These are phyloP conservation scores for Pythium sp. DNA, from an alignment of 352 stramenopile species.

Conservation along the genomic window DNA sequence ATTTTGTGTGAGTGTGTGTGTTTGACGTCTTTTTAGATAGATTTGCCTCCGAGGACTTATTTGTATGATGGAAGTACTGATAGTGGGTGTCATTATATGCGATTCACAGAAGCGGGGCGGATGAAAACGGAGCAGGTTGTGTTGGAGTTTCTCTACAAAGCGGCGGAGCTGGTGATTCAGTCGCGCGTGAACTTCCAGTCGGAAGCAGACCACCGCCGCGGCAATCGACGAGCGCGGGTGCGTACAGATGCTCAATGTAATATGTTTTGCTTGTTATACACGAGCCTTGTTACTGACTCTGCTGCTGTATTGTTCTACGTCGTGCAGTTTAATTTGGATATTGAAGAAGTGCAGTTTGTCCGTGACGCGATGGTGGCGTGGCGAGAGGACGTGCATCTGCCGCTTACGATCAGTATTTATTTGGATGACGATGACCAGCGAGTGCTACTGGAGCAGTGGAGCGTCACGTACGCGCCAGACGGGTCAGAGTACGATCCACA, in stretches of 20 bases:
- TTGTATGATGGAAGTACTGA: neutral
- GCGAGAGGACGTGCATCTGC: slow-evolving; percentile 70
- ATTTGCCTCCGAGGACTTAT: no score
- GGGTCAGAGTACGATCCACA: slow-evolving; percentile 26
- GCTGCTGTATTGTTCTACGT: neutral
- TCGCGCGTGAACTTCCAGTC: slow-evolving; percentile 70
- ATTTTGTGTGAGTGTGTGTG: no score
- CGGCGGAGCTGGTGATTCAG: slow-evolving; percentile 77
- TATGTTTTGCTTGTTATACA: neutral
- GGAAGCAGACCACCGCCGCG: slow-evolving; percentile 38
- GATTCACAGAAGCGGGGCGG: slow-evolving; percentile 39
- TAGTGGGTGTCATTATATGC: neutral
- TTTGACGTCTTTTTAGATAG: no score
- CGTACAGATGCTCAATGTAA: slow-evolving; percentile 12
- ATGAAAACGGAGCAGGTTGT: slow-evolving; percentile 84
- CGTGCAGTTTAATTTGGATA: slow-evolving; percentile 76
- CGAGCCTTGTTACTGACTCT: neutral
- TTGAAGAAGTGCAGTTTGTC: slow-evolving; percentile 70
- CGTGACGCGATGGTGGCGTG: slow-evolving; percentile 64
- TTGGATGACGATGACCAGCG: slow-evolving; percentile 47
- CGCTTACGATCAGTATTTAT: slow-evolving; percentile 68
- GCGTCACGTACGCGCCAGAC: slow-evolving; percentile 46
- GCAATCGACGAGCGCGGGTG: slow-evolving; percentile 59
- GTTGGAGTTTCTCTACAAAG: slow-evolving; percentile 83
- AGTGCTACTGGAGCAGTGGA: slow-evolving; percentile 78